Conservation (phyloP, 495 filamentous ascomycete species). For the Thermochaetoides thermophila region DNA sequence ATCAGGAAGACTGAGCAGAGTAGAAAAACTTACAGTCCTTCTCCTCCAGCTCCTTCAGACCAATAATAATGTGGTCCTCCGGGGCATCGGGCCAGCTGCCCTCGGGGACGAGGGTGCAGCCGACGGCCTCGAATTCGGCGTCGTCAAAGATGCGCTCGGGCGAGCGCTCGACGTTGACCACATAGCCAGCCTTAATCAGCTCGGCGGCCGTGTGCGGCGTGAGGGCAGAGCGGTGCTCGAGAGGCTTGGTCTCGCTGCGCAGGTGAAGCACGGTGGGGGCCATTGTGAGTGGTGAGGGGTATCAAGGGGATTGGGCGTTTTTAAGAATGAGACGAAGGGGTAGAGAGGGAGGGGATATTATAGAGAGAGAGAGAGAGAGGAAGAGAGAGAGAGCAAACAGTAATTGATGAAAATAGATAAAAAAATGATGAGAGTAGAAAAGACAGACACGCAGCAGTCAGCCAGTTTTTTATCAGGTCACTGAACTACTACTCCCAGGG, state of each 20-base stretch:
- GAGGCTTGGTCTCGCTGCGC: slow-evolving; percentile 37
- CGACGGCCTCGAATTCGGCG: slow-evolving; percentile 44
- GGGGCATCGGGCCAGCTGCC: slow-evolving; percentile 68
- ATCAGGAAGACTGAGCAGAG: too few relatives aligned
- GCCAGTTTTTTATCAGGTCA: neutral
- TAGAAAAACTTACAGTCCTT: slow-evolving; percentile 44
- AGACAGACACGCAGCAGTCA: neutral
- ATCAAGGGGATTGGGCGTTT: neutral
- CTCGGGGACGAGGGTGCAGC: slow-evolving; percentile 64
- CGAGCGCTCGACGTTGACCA: slow-evolving; percentile 68
- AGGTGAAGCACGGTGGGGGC: slow-evolving; percentile 30
- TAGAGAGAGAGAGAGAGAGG: too few relatives aligned
- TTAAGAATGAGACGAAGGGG: too few relatives aligned
- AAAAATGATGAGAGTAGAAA: neutral
- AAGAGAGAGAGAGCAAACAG: too few relatives aligned
- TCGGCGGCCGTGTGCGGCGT: slow-evolving; percentile 54
- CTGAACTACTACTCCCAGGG: neutral
- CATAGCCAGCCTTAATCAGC: slow-evolving; percentile 71
- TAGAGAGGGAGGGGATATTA: too few relatives aligned
- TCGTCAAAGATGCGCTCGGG: slow-evolving; percentile 76
- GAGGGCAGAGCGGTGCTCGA: slow-evolving; percentile 42
- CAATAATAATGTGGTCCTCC: slow-evolving; percentile 68
- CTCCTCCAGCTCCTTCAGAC: slow-evolving; percentile 87
- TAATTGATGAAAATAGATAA: neutral
- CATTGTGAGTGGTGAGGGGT: slow-evolving; percentile 12